Percentiles rank a stretch among this genome's conserved stretches.
These are phyloP conservation scores for Beauveria sp. DNA, from an alignment of 2,329 filamentous ascomycete species.

Conservation along the genomic window DNA sequence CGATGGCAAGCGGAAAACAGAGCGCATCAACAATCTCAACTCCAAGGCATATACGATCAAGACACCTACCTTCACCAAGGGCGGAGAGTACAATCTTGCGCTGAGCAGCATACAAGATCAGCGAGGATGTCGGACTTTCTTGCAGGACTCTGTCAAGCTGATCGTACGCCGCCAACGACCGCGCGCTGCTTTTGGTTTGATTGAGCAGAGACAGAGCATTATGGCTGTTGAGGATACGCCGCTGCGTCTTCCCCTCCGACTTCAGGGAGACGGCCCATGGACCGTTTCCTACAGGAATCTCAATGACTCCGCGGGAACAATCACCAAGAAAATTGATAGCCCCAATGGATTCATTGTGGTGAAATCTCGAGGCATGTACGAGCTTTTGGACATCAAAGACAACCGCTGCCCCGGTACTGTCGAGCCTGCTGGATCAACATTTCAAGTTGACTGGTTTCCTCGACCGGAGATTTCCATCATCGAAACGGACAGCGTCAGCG, in stretches of 20 bases:
- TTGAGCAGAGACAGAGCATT: slow-evolving; percentile 71
- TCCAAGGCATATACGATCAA: slow-evolving; percentile 60
- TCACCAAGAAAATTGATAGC: slow-evolving; percentile 41
- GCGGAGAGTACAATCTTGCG: slow-evolving; percentile 84
- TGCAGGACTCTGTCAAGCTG: slow-evolving; percentile 80
- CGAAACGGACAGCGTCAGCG: slow-evolving; percentile 54
- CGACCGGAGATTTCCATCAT: slow-evolving; percentile 65
- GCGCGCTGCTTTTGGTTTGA: slow-evolving; percentile 73
- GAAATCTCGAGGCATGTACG: slow-evolving; percentile 63
- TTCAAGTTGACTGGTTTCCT: slow-evolving; percentile 78
- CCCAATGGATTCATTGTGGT: slow-evolving; percentile 65
- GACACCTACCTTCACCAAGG: slow-evolving; percentile 66
- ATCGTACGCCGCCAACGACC: slow-evolving; percentile 83
- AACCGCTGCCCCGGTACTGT: slow-evolving; percentile 74
- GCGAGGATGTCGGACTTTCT: slow-evolving; percentile 75
- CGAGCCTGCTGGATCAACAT: slow-evolving; percentile 64
- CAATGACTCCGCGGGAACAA: slow-evolving; percentile 40
- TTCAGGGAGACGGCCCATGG: slow-evolving; percentile 85
- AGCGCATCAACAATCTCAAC: slow-evolving; percentile 57
- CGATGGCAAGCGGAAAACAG: slow-evolving; percentile 72
- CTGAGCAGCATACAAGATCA: slow-evolving; percentile 81
- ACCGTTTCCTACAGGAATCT: slow-evolving; percentile 66
- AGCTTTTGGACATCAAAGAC: slow-evolving; percentile 72
- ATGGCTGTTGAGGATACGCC: slow-evolving; percentile 69
- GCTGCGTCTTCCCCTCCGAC: slow-evolving; percentile 69